Percentiles rank a stretch among this genome's conserved stretches.
phyloP scores from a whole-genome alignment of 75 land plant species.

The Larix kaempferi region DNA sequence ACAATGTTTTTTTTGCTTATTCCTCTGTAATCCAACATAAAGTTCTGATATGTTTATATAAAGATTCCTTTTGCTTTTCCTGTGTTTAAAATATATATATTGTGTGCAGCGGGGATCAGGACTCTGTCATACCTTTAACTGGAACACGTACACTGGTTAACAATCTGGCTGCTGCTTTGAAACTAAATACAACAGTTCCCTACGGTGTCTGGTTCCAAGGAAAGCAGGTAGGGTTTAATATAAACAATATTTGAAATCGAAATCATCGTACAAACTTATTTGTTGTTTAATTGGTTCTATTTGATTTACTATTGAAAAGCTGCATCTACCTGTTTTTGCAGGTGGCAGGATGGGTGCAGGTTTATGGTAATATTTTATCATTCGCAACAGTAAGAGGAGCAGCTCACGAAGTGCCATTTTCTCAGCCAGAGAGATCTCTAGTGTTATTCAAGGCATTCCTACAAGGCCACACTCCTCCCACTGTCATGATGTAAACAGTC shows the following conservation, averaged over 20 bases:
- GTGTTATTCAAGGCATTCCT: slow-evolving; percentile 25
- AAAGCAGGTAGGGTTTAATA: slow-evolving; percentile 15
- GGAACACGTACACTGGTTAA: slow-evolving; percentile 26
- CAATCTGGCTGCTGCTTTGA: slow-evolving; percentile 9
- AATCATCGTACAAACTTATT: neutral
- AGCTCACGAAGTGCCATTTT: slow-evolving; percentile 34
- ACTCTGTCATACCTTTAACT: slow-evolving; percentile 40
- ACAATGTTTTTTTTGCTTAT: too few species aligned
- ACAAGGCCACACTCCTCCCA: slow-evolving; percentile 14
- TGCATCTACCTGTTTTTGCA: neutral
- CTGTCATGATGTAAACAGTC: too few species aligned
- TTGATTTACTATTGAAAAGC: neutral
- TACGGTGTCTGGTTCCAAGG: slow-evolving; percentile 26
- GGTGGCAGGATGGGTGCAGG: slow-evolving; percentile 38
- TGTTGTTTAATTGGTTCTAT: neutral
- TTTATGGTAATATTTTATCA: slow-evolving; percentile 21
- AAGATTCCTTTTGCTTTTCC: too few species aligned
- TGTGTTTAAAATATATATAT: too few species aligned
- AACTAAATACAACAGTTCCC: slow-evolving; percentile 12
- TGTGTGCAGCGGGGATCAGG: slow-evolving; percentile 37
- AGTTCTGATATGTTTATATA: neutral
- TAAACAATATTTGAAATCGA: neutral
- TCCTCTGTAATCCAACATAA: neutral
- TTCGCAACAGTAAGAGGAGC: slow-evolving; percentile 40
- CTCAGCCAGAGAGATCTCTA: slow-evolving; percentile 29